Conservation (phyloP, 352 stramenopile species). For the Globisporangium okanoganense region DNA sequence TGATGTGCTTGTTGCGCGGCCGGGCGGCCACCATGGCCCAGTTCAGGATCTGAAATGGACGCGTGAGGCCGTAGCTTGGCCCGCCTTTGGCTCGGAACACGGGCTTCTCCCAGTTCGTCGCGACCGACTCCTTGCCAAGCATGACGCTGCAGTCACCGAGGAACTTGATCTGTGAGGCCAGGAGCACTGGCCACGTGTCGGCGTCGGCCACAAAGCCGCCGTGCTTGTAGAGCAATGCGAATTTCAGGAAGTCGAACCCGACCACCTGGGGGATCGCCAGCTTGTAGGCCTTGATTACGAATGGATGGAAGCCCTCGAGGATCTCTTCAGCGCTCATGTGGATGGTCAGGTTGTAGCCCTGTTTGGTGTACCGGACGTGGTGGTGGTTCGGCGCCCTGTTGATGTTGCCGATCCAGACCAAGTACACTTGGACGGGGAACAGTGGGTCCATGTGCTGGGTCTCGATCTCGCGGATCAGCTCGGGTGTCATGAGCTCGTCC, state of each 20-base stretch:
- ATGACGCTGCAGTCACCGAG: constrained; percentile 12
- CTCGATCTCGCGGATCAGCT: not conserved
- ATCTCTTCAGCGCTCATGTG: constrained; percentile 12
- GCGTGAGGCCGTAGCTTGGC: constrained; percentile 5
- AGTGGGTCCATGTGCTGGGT: not conserved
- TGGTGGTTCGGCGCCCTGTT: not conserved
- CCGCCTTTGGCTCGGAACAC: constrained; percentile 2
- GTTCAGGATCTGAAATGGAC: constrained; percentile 21
- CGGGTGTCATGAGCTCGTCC: constrained; percentile 6
- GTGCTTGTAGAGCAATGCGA: constrained; percentile 20
- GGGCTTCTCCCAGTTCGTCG: not conserved
- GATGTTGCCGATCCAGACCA: constrained; percentile 18
- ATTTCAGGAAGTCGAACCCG: constrained; percentile 20
- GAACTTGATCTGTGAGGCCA: constrained; percentile 1
- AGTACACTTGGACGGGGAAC: constrained; percentile 2
- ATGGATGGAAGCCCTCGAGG: constrained; percentile 12
- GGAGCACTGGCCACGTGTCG: constrained; percentile 10
- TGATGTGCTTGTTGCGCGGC: constrained; percentile 15
- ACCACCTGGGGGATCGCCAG: constrained; percentile 8
- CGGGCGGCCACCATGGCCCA: constrained; percentile 14
- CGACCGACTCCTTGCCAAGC: constrained; percentile 12
- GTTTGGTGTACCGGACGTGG: not conserved
- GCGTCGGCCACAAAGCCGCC: constrained; percentile 13
- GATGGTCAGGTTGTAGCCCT: constrained; percentile 12
- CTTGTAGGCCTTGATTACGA: constrained; percentile 3